A percentile compares a stretch with the other conserved stretches of the same genome.
Conservation (phyloP, 192 early-diverging fungal species). For the Mortierella hygrophila region DNA sequence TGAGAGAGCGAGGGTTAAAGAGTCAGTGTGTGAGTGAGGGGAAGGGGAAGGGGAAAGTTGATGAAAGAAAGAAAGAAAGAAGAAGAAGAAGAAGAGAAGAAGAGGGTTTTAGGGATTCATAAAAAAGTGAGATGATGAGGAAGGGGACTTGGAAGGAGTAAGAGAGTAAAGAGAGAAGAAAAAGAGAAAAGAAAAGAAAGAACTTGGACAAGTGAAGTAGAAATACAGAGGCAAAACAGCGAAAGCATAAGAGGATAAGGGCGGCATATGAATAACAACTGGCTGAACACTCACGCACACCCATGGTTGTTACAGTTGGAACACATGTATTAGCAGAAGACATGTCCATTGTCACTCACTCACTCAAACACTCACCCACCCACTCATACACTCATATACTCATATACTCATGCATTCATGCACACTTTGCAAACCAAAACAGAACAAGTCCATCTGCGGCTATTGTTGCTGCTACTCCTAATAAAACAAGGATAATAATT, state of each 20-base stretch:
- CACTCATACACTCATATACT: no score
- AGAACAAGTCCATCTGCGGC: no score
- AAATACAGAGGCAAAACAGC: background rate
- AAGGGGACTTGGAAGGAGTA: constrained; percentile 10
- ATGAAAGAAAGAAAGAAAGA: background rate
- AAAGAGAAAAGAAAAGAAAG: background rate
- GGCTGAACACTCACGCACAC: no score
- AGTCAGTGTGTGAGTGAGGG: background rate
- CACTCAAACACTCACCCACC: no score
- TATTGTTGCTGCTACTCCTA: no score
- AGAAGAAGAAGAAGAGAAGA: background rate
- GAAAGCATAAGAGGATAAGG: background rate
- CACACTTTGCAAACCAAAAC: no score
- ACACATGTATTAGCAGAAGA: no score
- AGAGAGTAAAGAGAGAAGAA: background rate
- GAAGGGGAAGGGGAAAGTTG: background rate
- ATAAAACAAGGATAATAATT: background rate
- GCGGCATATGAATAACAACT: background rate
- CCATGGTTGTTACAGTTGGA: no score
- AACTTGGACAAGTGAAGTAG: background rate
- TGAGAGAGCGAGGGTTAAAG: background rate
- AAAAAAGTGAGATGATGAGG: constrained; percentile 8
- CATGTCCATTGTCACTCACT: no score
- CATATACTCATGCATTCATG: no score
- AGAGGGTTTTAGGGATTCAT: constrained; percentile 8